Evolutionary conservation across 106 monocot species (phyloP), one percentile per base, ranked within the genome.

Genomic region (Dendrobium chrysotoxum): DNA sequence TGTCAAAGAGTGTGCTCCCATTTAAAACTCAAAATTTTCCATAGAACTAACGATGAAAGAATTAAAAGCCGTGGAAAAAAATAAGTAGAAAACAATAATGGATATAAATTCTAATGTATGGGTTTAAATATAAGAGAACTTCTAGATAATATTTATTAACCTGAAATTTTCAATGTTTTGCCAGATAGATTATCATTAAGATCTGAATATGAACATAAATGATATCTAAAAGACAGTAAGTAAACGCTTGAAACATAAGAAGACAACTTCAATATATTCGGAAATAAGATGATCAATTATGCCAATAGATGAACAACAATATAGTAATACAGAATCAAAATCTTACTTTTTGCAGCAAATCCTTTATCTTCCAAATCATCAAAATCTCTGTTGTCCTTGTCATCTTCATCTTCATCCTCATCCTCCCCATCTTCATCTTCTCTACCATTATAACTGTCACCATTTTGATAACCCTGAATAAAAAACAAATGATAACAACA

Each of bases 301-400:
- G 42, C 18, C 6, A 31, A 77, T 28, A 82, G 26, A 75, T 75
- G 4, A 8, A 72, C 17, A 78, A 38, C 53, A 57, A 12, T 50
- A 83, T 26, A 70, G 41, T 15, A 21, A 44, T 21, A 23, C 7
- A 54, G 30, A 41, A 54, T 55, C 40, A 42, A 7, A 28, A n/a
- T n/a, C 88, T 81, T 89, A 90, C 95, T 88, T 82, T 91, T 87
- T 80, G 80, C 82, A 55, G 87, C 80, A 81, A 92, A 83, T 40
- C 78, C 85, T 81, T 87, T 83, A 78, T 39, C 68, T 30, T 46
- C 28, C 13, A 72, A 45, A 53, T 83, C 67, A 21, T 67, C 80
- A 76, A 70, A 81, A 77, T 74, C 86, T 26, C 80, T 53, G 28
- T 74, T 87, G 7, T 79, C 58, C 26, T 88, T 82, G 21, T 77